These are phyloP conservation scores for Sporothrix humicola DNA, from an alignment of 2,329 filamentous ascomycete species.

Conservation along the genomic window DNA sequence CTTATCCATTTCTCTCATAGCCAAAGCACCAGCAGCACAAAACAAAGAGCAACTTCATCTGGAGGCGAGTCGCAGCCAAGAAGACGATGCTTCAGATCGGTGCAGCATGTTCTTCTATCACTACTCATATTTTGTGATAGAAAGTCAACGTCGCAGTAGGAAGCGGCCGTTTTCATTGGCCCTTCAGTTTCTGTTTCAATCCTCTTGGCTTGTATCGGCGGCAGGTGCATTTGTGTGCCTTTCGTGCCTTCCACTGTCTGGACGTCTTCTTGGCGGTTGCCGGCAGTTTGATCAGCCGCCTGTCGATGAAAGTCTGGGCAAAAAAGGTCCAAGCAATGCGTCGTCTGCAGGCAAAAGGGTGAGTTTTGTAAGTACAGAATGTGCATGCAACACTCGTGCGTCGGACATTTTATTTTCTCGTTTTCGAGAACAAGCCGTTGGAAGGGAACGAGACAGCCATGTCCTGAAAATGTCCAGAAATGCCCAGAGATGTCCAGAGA, in stretches of 20 bases:
- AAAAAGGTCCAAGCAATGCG: constrained; percentile 23
- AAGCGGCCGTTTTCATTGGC: background rate
- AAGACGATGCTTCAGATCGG: constrained; percentile 12
- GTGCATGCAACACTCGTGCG: no score
- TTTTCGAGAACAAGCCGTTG: no score
- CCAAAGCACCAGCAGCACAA: background rate
- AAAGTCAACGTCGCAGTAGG: no score
- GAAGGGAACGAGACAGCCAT: no score
- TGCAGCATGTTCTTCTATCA: background rate
- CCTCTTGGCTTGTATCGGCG: constrained; percentile 4
- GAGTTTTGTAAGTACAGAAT: no score
- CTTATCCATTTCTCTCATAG: no score
- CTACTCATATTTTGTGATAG: no score
- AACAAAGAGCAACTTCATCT: background rate
- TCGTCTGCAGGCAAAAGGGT: background rate
- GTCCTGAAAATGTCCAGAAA: no score
- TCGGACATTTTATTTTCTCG: no score
- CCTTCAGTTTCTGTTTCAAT: background rate
- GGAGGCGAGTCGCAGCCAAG: constrained; percentile 26
- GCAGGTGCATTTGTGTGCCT: background rate
- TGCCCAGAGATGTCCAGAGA: no score
- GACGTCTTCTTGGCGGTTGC: constrained; percentile 3
- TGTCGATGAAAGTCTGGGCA: constrained; percentile 31
- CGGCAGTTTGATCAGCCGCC: constrained; percentile 32
- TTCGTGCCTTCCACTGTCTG: background rate